phyloP scores from a whole-genome alignment of 495 filamentous ascomycete genomes.

The Melanomma pulvis-pyrius region DNA sequence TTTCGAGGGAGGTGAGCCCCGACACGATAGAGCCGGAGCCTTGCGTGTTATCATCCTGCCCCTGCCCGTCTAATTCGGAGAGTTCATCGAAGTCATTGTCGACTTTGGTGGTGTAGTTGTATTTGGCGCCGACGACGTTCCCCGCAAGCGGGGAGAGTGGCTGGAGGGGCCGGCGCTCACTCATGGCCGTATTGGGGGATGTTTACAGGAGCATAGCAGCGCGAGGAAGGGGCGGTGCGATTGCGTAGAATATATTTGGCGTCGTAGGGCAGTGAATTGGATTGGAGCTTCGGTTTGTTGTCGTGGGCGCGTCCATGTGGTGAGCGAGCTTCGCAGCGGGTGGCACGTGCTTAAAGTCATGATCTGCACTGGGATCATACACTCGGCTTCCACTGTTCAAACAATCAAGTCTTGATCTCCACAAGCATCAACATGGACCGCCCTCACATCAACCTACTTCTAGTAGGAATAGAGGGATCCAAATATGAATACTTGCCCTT shows the following conservation, averaged over 20 bases:
- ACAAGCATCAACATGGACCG: too few species aligned
- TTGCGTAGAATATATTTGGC: neutral
- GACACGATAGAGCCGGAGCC: slow-evolving; percentile 37
- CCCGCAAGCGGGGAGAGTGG: slow-evolving; percentile 30
- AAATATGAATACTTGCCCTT: too few species aligned
- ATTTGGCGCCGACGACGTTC: slow-evolving; percentile 27
- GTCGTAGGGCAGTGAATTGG: neutral
- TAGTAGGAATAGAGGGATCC: too few species aligned
- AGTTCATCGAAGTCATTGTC: slow-evolving; percentile 12
- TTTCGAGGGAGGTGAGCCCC: slow-evolving; percentile 41
- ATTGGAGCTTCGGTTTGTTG: neutral
- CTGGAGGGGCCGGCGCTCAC: slow-evolving; percentile 32
- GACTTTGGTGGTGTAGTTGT: slow-evolving; percentile 24
- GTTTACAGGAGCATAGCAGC: neutral
- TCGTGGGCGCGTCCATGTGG: slow-evolving; percentile 16
- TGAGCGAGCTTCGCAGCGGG: neutral
- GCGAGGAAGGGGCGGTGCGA: neutral
- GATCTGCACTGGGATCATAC: slow-evolving; percentile 12
- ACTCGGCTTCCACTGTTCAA: too few species aligned
- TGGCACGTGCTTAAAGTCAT: slow-evolving; percentile 13
- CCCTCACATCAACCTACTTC: too few species aligned
- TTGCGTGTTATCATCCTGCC: slow-evolving; percentile 38
- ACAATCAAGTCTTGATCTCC: too few species aligned
- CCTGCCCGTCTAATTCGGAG: slow-evolving; percentile 24
- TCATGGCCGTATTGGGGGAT: slow-evolving; percentile 11